phyloP scores from a whole-genome alignment of 108 stramenopile species.

The Aurantiochytrium sp. region DNA sequence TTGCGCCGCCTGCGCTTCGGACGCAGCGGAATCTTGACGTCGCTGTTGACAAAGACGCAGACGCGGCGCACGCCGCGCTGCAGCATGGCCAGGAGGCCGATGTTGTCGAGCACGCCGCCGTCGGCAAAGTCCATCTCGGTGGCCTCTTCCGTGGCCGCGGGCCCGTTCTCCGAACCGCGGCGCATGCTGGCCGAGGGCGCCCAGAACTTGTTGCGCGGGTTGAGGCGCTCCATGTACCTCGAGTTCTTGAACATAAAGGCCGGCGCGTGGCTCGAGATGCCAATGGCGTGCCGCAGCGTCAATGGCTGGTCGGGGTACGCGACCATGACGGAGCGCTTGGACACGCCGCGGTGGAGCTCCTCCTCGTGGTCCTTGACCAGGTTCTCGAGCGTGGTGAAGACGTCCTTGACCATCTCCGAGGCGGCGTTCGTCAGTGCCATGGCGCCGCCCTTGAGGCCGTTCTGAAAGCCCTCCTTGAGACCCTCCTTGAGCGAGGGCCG shows the following conservation, averaged over 20 bases:
- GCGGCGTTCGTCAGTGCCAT: not conserved
- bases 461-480: not conserved
- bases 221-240: not conserved
- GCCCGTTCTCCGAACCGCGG: not conserved
- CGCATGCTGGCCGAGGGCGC: not conserved
- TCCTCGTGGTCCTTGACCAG: conserved; percentile 14
- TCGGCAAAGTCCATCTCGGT: conserved; percentile 22
- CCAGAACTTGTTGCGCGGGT: conserved; percentile 5
- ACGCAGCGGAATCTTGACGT: not conserved
- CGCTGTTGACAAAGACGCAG: conserved; percentile 17
- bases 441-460: not conserved
- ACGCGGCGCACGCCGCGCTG: not conserved
- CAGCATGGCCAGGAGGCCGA: conserved; percentile 12
- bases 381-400: not conserved
- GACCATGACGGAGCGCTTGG: not conserved
- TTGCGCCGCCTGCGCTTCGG: not conserved
- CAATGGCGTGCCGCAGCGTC: not conserved
- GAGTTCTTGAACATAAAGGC: not conserved
- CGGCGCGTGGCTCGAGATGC: conserved; percentile 5
- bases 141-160: not conserved
- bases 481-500: not conserved
- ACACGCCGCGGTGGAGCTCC: not conserved
- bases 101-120: not conserved
- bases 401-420: not conserved
- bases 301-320: not conserved